Evolutionary conservation across 2,329 filamentous ascomycete genomes (phyloP).

Genomic region (Lasiodiplodia citricola): DNA sequence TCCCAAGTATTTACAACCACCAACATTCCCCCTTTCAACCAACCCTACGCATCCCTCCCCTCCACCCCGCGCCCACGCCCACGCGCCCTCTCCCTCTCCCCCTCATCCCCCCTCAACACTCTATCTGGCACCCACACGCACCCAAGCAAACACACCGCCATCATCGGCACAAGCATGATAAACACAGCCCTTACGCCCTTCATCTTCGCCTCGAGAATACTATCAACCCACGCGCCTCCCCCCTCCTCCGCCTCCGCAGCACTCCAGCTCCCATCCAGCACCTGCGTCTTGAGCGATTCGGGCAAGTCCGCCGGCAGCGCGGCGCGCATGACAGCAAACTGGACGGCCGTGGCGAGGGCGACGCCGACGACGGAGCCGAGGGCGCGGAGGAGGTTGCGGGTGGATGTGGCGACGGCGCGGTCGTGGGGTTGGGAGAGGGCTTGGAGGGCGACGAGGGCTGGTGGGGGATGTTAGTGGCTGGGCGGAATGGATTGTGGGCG

Average conservation of each 20-base stretch:
- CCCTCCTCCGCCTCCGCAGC: conserved; percentile 26
- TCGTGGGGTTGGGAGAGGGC: conserved; percentile 32
- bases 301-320: not conserved
- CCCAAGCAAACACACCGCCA: conserved; percentile 34
- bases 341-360: conserved; percentile 26
- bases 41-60: not conserved
- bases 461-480: no score
- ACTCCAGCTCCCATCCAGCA: conserved; percentile 31
- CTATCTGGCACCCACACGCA: not conserved
- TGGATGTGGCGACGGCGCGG: conserved; percentile 38
- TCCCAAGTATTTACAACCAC: not conserved
- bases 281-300: conserved; percentile 26
- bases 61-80: not conserved
- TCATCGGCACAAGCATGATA: conserved; percentile 30
- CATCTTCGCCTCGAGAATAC: conserved; percentile 34
- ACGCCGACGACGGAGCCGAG: conserved; percentile 35
- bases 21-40: not conserved
- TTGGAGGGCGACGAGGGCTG: conserved; percentile 38
- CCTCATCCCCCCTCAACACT: not conserved
- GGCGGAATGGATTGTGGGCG: not conserved
- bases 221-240: not conserved
- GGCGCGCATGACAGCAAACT: conserved; percentile 28
- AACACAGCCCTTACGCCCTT: conserved; percentile 35
- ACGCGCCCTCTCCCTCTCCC: not conserved
- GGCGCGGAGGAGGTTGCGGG: conserved; percentile 37